Base-by-base conservation (phyloP, 1,284 basidiomycete genomes). In the Boletus sp. region DNA sequence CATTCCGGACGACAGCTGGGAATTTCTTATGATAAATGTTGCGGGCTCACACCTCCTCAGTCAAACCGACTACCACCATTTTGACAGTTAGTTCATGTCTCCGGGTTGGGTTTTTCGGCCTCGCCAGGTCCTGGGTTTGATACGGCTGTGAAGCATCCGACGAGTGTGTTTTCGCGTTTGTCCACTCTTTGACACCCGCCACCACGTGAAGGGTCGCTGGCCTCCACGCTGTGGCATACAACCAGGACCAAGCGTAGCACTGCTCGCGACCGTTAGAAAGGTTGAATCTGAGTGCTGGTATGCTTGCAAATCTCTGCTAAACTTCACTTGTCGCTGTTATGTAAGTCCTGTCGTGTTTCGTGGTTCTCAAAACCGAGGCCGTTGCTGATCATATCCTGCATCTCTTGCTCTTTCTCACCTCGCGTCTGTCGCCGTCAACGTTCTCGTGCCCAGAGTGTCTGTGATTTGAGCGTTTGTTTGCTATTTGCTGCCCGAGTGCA, bases 231-330 rank as follows among this genome's bases (percentile, higher is more conserved):
- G 33, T 44, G 46, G 44, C 43, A 49, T 40, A 60, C 58, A 34
- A 57, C 57, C 52, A 61, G 45, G 61, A 55, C 58, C 51, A 48
- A 44, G 46, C 34, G 48, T 35, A 46, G 41, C 43, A 45, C 47
- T 46, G 39, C 52, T 41, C 49, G 38, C 45, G 48, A 59, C 55
- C 40, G 33, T 50, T 44, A 46, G 46, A 65, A 68, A 62, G 57
- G 62, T 41, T 66, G 46, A 58, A 48, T 60, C 59, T 62, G 48
- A 62, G 64, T 64, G 34, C 61, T 64, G 64, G 55, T 66, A 68
- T 65, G 66, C 53, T 65, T 50, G 59, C 54, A 49, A 53, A 46
- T 44, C 53, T 46, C 44, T 52, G 46, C 55, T 65, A 49, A 65
- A 63, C 55, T 50, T 42, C 33, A 46, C 60, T 52, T 41, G 47